A percentile compares a stretch with the other conserved stretches of the same genome.
These are phyloP conservation scores for Rhizopus arrhizus DNA, from an alignment of 371 early-diverging fungal genomes.

Conservation along the genomic window DNA sequence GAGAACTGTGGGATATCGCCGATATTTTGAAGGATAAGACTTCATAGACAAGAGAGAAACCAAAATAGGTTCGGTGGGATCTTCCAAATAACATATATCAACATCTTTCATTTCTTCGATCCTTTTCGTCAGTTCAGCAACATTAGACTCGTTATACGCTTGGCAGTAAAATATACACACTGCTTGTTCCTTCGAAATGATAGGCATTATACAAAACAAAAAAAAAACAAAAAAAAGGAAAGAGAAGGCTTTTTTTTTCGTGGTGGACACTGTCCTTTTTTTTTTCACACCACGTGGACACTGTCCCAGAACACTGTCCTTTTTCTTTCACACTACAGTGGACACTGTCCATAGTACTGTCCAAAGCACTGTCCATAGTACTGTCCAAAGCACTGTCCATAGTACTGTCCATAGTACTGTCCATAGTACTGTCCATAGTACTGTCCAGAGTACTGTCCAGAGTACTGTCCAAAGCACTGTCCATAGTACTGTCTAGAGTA, in stretches of 20 bases:
- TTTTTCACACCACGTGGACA: constrained; percentile 13
- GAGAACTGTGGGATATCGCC: constrained; percentile 9
- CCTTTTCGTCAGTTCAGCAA: constrained; percentile 21
- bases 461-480: too few relatives aligned
- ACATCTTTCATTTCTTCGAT: constrained; percentile 21
- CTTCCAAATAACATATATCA: constrained; percentile 24
- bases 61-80: constrained; percentile 19
- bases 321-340: too few relatives aligned
- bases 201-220: constrained; percentile 21
- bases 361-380: too few relatives aligned
- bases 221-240: constrained; percentile 7
- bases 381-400: too few relatives aligned
- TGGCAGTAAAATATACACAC: constrained; percentile 25
- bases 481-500: too few relatives aligned
- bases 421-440: too few relatives aligned
- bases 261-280: constrained; percentile 6
- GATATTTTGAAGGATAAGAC: constrained; percentile 11
- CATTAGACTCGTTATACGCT: constrained; percentile 25
- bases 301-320: constrained; percentile 11
- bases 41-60: constrained; percentile 11
- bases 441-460: too few relatives aligned
- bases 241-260: constrained; percentile 8
- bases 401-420: too few relatives aligned
- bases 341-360: too few relatives aligned
- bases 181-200: constrained; percentile 24